Conservation (phyloP, 2,329 filamentous ascomycete genomes). For the Didymella exigua region DNA sequence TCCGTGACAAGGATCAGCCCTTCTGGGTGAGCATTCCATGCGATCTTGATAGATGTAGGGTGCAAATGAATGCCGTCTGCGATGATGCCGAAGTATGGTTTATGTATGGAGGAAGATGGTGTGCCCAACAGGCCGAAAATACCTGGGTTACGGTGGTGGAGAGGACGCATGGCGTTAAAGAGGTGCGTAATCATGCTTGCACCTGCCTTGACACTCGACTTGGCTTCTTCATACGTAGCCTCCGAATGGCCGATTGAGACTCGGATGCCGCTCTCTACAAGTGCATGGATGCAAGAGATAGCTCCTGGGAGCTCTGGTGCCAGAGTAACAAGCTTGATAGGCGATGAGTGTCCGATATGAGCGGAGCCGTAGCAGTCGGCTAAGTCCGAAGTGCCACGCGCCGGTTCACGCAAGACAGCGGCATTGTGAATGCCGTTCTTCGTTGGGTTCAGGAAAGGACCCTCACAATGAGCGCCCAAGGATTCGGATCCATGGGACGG, state of each 20-base stretch:
- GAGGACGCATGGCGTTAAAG: conserved; percentile 91
- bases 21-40: conserved; percentile 81
- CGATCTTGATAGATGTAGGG: conserved; percentile 85
- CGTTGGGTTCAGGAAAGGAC: conserved; percentile 80
- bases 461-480: conserved; percentile 88
- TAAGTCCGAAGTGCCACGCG: conserved; percentile 68
- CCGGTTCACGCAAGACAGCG: conserved; percentile 69
- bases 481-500: conserved; percentile 79
- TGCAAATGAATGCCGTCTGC: conserved; percentile 90
- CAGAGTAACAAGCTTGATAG: conserved; percentile 80
- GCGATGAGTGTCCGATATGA: conserved; percentile 62
- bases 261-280: conserved; percentile 70
- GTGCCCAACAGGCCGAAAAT: conserved; percentile 82
- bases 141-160: conserved; percentile 89
- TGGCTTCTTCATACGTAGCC: conserved; percentile 82
- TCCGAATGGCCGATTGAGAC: conserved; percentile 87
- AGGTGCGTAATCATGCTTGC: conserved; percentile 91
- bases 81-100: conserved; percentile 87
- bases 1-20: conserved; percentile 91
- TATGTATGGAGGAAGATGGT: conserved; percentile 38
- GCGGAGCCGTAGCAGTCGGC: conserved; percentile 72
- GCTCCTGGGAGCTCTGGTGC: conserved; percentile 77
- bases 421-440: conserved; percentile 88
- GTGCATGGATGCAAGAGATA: conserved; percentile 71
- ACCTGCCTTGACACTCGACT: conserved; percentile 71